Conservation (phyloP, 2,329 filamentous ascomycete genomes). For the Microthyrium microscopicum region DNA sequence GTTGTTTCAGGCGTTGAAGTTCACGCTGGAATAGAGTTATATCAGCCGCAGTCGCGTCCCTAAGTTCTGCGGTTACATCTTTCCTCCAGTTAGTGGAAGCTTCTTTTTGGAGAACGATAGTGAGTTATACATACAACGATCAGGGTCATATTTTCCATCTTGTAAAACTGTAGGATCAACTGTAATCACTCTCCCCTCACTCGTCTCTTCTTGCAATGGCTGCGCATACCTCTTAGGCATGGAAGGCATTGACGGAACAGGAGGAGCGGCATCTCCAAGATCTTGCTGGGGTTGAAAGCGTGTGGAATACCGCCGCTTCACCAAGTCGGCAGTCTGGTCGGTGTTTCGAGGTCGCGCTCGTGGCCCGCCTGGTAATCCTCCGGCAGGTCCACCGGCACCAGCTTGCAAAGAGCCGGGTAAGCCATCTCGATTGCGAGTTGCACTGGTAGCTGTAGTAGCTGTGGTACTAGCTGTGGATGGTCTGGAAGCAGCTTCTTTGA, state of each 20-base stretch:
- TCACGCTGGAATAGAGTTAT: constrained; percentile 67
- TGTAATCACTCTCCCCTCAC: constrained; percentile 38
- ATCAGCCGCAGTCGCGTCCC: constrained; percentile 75
- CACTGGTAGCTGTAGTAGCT: constrained; percentile 3
- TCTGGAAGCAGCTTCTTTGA: constrained; percentile 8
- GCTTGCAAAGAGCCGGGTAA: constrained; percentile 9
- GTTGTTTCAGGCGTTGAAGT: constrained; percentile 58
- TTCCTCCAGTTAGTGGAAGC: constrained; percentile 8
- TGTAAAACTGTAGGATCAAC: constrained; percentile 64
- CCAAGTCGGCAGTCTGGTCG: constrained; percentile 50
- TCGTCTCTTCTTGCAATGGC: constrained; percentile 26
- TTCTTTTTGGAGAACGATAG: neutral
- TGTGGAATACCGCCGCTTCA: constrained; percentile 88
- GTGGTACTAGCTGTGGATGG: neutral
- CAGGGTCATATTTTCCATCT: constrained; percentile 62
- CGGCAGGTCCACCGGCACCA: constrained; percentile 9
- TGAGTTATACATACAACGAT: constrained; percentile 46
- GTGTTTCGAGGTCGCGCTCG: constrained; percentile 28
- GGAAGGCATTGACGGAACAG: constrained; percentile 45
- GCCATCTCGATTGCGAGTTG: neutral
- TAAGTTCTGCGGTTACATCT: constrained; percentile 53
- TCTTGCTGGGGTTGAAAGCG: constrained; percentile 61
- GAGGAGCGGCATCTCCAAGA: constrained; percentile 49
- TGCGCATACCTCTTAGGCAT: constrained; percentile 29
- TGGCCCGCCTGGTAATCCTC: constrained; percentile 11